phyloP scores from a whole-genome alignment of 164 flowering plant species.

The Cinnamomum micranthum region DNA sequence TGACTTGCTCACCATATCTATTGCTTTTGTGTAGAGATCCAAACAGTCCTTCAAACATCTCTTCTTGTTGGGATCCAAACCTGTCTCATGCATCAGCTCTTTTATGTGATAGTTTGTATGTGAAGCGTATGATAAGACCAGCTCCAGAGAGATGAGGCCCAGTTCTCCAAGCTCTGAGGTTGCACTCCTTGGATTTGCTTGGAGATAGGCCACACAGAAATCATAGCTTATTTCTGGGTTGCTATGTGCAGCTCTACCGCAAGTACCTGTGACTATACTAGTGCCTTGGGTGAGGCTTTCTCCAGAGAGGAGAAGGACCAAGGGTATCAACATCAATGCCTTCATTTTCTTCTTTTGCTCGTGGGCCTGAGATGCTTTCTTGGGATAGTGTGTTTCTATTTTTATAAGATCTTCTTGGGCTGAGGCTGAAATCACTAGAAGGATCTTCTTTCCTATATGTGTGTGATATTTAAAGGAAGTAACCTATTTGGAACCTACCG shows the following conservation, averaged over 20 bases:
- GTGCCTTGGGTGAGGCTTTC: background rate
- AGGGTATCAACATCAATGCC: background rate
- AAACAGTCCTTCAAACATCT: slow-evolving; percentile 32
- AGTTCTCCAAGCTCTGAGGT: slow-evolving; percentile 31
- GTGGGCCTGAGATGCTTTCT: background rate
- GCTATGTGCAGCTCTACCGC: slow-evolving; percentile 11
- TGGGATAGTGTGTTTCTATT: too few relatives aligned
- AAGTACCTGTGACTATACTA: slow-evolving; percentile 27
- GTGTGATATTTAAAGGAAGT: too few relatives aligned
- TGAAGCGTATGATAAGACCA: slow-evolving; percentile 36
- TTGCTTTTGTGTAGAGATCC: slow-evolving; percentile 32
- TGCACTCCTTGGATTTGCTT: slow-evolving; percentile 23
- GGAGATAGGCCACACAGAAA: slow-evolving; percentile 28
- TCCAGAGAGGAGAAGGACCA: slow-evolving; percentile 2
- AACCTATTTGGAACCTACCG: too few relatives aligned
- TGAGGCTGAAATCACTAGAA: too few relatives aligned
- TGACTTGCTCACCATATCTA: slow-evolving; percentile 15
- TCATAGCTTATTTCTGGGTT: slow-evolving; percentile 15
- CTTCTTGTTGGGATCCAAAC: slow-evolving; percentile 7
- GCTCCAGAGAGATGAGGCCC: slow-evolving; percentile 32
- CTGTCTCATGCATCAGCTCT: slow-evolving; percentile 5
- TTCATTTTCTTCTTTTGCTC: background rate
- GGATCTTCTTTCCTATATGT: too few relatives aligned
- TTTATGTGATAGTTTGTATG: slow-evolving; percentile 19
- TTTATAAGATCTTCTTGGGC: too few relatives aligned